Percentiles rank a stretch among this genome's conserved stretches.
Conservation (phyloP, 257 asterid genomes). For the Anisodus tanguticus region DNA sequence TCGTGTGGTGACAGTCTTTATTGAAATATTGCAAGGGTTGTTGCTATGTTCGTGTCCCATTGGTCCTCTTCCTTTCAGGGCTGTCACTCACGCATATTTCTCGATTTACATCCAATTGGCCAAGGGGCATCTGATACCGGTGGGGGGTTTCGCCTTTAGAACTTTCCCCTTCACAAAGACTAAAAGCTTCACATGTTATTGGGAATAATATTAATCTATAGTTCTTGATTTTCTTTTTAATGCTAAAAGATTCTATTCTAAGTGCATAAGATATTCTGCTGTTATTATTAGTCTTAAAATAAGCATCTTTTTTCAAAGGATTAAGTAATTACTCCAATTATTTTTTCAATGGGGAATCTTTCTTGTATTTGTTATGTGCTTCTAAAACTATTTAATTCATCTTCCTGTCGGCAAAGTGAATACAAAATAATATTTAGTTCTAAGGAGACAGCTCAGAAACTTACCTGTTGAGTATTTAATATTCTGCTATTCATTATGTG, state of each 20-base stretch:
- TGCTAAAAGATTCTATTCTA: background rate
- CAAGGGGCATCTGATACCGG: no score
- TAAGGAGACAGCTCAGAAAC: background rate
- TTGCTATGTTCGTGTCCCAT: no score
- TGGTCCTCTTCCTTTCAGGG: no score
- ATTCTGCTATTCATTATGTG: background rate
- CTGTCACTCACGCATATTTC: no score
- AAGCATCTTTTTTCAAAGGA: background rate
- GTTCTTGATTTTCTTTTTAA: background rate
- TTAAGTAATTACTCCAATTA: background rate
- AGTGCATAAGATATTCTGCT: background rate
- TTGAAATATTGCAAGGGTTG: no score
- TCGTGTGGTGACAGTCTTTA: no score
- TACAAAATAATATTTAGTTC: background rate
- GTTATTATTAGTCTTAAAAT: background rate
- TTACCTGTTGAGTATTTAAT: background rate
- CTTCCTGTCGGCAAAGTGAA: conserved; percentile 18
- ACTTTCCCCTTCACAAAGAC: background rate
- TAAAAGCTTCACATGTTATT: conserved; percentile 6
- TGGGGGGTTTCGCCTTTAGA: no score
- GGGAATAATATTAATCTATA: background rate
- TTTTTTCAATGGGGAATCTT: background rate
- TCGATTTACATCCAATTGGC: no score
- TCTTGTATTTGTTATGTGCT: conserved; percentile 14
- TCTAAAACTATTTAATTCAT: background rate